These are phyloP conservation scores for Fistulifera solaris DNA, from an alignment of 108 stramenopile species.

Conservation along the genomic window DNA sequence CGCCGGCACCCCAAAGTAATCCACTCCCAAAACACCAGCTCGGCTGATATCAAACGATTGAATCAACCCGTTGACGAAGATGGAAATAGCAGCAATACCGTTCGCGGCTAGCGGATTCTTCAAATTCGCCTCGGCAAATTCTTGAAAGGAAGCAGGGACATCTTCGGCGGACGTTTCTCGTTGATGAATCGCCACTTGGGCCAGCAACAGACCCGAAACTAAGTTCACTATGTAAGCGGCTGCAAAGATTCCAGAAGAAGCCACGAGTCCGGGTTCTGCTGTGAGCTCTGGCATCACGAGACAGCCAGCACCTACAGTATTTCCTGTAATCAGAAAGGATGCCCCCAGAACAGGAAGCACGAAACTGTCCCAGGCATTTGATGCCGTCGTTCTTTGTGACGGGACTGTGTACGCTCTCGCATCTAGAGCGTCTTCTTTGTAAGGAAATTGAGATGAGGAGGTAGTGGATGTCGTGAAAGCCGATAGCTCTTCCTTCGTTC, in stretches of 20 bases:
- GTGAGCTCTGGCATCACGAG: slow-evolving; percentile 56
- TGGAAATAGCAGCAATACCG: slow-evolving; percentile 27
- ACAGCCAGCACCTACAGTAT: slow-evolving; percentile 69
- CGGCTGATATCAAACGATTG: slow-evolving; percentile 46
- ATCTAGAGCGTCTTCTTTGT: too few species aligned
- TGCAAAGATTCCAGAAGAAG: slow-evolving; percentile 34
- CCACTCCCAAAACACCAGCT: slow-evolving; percentile 13
- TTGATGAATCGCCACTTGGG: slow-evolving; percentile 64
- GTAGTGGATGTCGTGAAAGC: too few species aligned
- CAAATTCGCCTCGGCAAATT: slow-evolving; percentile 58
- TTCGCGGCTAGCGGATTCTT: slow-evolving; percentile 18
- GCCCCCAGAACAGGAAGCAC: slow-evolving; percentile 28
- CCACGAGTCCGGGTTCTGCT: slow-evolving; percentile 39
- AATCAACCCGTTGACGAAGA: slow-evolving; percentile 46
- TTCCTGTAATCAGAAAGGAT: slow-evolving; percentile 55
- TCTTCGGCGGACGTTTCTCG: slow-evolving; percentile 37
- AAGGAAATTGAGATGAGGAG: too few species aligned
- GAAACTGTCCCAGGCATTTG: background rate
- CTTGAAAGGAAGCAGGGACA: slow-evolving; percentile 56
- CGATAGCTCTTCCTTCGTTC: too few species aligned
- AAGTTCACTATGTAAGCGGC: slow-evolving; percentile 54
- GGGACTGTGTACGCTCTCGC: too few species aligned
- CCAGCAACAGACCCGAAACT: slow-evolving; percentile 59
- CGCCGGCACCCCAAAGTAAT: background rate
- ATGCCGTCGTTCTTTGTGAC: too few species aligned